Evolutionary conservation across 371 early-diverging fungal genomes (phyloP).

Genomic region (Mortierella sp.): DNA sequence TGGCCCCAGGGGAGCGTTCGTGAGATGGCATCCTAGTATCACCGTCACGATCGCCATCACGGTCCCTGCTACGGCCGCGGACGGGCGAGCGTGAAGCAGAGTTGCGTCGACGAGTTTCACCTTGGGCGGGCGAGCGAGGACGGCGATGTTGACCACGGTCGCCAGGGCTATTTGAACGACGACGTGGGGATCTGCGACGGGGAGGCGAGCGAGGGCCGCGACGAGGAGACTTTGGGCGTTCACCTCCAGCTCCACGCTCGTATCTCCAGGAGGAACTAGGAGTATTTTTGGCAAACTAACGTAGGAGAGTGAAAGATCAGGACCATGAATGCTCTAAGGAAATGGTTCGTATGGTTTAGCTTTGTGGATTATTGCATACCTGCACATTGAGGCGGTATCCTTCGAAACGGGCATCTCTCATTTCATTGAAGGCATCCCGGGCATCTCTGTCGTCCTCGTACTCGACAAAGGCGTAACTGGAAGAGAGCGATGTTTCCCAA

Average conservation of each 20-base stretch:
- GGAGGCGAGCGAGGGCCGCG: conserved; percentile 36
- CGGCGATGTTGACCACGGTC: not conserved
- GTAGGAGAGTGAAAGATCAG: conserved; percentile 22
- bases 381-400: conserved; percentile 85
- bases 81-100: conserved; percentile 17
- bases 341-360: not conserved
- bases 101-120: not conserved
- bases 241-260: conserved; percentile 51
- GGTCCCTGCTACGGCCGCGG: conserved; percentile 5
- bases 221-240: conserved; percentile 20
- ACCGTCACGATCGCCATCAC: not conserved
- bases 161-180: not conserved
- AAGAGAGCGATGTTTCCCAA: not conserved
- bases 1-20: not conserved
- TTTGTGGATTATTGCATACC: conserved; percentile 53
- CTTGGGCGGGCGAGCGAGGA: conserved; percentile 11
- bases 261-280: conserved; percentile 76
- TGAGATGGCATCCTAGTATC: not conserved
- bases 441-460: conserved; percentile 91
- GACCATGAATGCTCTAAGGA: no score
- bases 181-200: conserved; percentile 26
- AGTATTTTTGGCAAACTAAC: conserved; percentile 82
- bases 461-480: conserved; percentile 81
- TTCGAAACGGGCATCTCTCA: conserved; percentile 87
- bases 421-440: conserved; percentile 88